A percentile compares a stretch with the other conserved stretches of the same genome.
These are phyloP conservation scores for Dalbergia oliveri DNA, from an alignment of 306 rosid species.

Conservation along the genomic window DNA sequence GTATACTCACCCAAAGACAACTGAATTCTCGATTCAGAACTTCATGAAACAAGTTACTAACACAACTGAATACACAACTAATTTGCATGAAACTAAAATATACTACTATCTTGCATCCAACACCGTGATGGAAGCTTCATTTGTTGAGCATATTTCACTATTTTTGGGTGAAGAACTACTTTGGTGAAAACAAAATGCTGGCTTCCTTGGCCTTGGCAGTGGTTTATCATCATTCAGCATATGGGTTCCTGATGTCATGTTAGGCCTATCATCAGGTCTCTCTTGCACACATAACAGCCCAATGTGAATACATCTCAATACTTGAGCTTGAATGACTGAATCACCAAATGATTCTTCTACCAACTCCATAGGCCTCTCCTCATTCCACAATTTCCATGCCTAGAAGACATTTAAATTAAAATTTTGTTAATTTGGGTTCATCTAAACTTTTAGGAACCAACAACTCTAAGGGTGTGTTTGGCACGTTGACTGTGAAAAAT, in stretches of 20 bases:
- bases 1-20: not conserved
- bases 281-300: constrained; percentile 47
- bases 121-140: not conserved
- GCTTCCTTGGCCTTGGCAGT: constrained; percentile 24
- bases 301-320: constrained; percentile 27
- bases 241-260: constrained; percentile 40
- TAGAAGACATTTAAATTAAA: not conserved
- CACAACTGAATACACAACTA: too few relatives aligned
- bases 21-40: not conserved
- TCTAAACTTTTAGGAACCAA: not conserved
- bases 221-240: constrained; percentile 48
- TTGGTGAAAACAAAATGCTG: constrained; percentile 42
- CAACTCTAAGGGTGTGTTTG: not conserved
- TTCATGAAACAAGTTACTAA: not conserved
- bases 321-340: not conserved
- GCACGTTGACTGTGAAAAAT: too few relatives aligned
- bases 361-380: constrained; percentile 28
- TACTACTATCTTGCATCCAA: not conserved
- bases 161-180: not conserved
- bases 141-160: constrained; percentile 16
- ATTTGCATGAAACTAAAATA: not conserved
- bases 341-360: constrained; percentile 22
- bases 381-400: constrained; percentile 51
- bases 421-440: not conserved
- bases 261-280: constrained; percentile 46